Base-by-base conservation (phyloP, 805 yeast species). In the Saturnispora hagleri region DNA sequence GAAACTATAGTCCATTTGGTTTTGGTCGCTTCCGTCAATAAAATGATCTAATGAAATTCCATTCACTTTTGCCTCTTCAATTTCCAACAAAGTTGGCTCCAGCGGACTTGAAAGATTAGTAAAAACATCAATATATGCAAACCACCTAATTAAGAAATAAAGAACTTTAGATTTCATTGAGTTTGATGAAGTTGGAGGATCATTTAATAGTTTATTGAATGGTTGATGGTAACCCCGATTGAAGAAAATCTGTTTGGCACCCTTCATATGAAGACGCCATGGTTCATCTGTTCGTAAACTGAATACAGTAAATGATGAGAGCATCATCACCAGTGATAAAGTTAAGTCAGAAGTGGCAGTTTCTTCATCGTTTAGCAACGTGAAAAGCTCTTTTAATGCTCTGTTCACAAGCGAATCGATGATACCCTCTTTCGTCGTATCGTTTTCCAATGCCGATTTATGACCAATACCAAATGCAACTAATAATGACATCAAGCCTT, bases 281-380 rank as follows among this genome's bases (percentile, higher is more conserved):
- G 75, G 69, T 15, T 35, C 38, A 55, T 69, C 71, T 53, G 69
- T 71, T 55, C 70, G 73, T 55, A 63, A 73, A 43, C 72, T 76
- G 62, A 67, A 73, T 47, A 64, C 72, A 55, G 81, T 82, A 61
- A 77, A 81, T 36, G 84, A 77, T 15, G 81, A 73, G 8, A 85
- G 66, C 51, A 83, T 65, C 53, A 84, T 62, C 1, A 82, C 79
- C 3, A 84, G 71, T 0, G 87, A 82, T 50, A 85, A 67, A 0
- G 90, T 81, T 7, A 79, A 73, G 61, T 84, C 86, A n/a, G 86
- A 77, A 2, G 80, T 77, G 1, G 84, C 72, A 22, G 78, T 77
- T 4, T 65, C 61, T 36, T 73, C 71, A 58, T 82, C 76, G 48
- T 73, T 75, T 24, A 84, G 66, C 41, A 77, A 66, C 5, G 62